Conservation (phyloP, 2,329 filamentous ascomycete species). For the Aspergillus sp. region DNA sequence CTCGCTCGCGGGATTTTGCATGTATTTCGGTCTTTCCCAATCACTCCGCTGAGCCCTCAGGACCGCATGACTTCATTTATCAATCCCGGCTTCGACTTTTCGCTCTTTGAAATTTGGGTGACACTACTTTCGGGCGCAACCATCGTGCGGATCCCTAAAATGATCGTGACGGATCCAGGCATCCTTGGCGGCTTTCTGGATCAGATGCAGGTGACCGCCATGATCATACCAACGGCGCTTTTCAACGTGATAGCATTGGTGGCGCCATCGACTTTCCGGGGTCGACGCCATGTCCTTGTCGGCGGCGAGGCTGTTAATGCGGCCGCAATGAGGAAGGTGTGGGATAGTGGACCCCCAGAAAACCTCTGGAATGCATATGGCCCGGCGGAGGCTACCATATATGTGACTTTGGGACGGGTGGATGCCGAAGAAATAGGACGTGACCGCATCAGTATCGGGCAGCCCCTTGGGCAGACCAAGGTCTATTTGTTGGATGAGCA, state of each 20-base stretch:
- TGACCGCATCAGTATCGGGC: conserved; percentile 37
- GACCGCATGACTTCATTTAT: conserved; percentile 16
- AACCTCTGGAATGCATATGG: conserved; percentile 19
- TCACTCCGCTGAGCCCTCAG: conserved; percentile 6
- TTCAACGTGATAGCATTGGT: conserved; percentile 10
- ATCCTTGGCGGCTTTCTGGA: conserved; percentile 4
- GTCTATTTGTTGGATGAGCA: conserved; percentile 10
- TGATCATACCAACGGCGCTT: conserved; percentile 12
- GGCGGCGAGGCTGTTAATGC: conserved; percentile 16
- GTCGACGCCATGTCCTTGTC: conserved; percentile 6
- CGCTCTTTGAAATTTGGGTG: conserved; percentile 21
- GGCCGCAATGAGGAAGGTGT: conserved; percentile 9
- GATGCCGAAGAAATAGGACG: conserved; percentile 8
- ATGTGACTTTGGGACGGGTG: conserved; percentile 11
- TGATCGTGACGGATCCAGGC: conserved; percentile 7
- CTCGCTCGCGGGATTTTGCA: conserved; percentile 12
- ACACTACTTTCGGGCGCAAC: conserved; percentile 11
- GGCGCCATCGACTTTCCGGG: conserved; percentile 9
- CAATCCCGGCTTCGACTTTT: conserved; percentile 19
- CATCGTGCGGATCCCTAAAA: conserved; percentile 10
- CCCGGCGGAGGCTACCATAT: conserved; percentile 16
- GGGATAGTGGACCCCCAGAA: conserved; percentile 10
- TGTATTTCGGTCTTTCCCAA: conserved; percentile 13
- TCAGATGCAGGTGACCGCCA: conserved; percentile 7
- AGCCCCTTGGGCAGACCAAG: conserved; percentile 8